phyloP scores from a whole-genome alignment of 805 yeast species.

The Lipomyces lipofer region DNA sequence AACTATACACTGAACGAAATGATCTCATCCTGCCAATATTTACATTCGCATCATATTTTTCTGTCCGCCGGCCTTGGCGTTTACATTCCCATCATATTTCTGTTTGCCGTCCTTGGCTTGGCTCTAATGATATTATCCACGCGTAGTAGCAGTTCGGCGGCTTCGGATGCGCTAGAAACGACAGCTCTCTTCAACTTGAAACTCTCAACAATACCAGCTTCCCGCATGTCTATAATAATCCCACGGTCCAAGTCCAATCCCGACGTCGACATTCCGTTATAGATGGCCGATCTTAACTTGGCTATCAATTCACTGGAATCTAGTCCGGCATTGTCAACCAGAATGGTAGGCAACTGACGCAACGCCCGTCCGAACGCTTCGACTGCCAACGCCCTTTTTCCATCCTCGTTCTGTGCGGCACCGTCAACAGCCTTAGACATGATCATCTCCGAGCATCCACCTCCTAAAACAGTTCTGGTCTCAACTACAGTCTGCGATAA shows the following conservation, averaged over 20 bases:
- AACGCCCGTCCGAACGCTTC: conserved; percentile 93
- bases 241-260: conserved; percentile 90
- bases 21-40: too few relatives aligned
- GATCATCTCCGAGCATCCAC: conserved; percentile 92
- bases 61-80: too few relatives aligned
- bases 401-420: conserved; percentile 86
- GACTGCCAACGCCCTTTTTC: conserved; percentile 90
- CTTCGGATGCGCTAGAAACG: conserved; percentile 94
- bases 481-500: conserved; percentile 91
- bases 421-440: conserved; percentile 97
- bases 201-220: conserved; percentile 88
- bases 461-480: conserved; percentile 89
- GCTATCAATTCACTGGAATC: conserved; percentile 92
- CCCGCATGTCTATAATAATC: conserved; percentile 88
- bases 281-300: conserved; percentile 83
- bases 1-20: too few relatives aligned
- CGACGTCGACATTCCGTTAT: conserved; percentile 86
- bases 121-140: conserved; percentile 97
- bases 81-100: conserved; percentile 10
- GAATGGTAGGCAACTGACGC: conserved; percentile 90
- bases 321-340: conserved; percentile 96
- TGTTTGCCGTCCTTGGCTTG: conserved; percentile 74
- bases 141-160: conserved; percentile 91
- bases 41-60: too few relatives aligned
- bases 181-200: conserved; percentile 91